Conservation (phyloP, 208 protist species). For the Leishmania turanica region DNA sequence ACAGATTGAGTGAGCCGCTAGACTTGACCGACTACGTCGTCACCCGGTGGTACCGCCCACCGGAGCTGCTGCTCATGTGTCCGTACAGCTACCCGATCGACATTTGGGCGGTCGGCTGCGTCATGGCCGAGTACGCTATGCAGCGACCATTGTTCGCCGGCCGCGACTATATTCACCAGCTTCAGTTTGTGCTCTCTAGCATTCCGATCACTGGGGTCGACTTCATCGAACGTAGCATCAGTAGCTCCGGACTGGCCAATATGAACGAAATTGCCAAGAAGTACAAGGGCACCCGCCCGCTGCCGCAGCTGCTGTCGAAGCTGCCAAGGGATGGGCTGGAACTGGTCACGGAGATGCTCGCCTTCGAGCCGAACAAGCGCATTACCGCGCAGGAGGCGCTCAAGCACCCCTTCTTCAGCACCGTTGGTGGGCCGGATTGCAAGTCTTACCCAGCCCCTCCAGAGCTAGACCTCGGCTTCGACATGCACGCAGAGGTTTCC, state of each 20-base stretch:
- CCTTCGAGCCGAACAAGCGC: conserved; percentile 90
- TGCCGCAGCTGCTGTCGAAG: conserved; percentile 45
- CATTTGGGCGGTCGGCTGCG: conserved; percentile 99
- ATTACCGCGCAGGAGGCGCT: conserved; percentile 88
- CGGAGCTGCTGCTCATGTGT: conserved; percentile 98
- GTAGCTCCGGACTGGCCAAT: conserved; percentile 42
- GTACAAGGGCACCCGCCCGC: conserved; percentile 61
- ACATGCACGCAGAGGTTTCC: conserved; percentile 88
- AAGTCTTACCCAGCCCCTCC: conserved; percentile 39
- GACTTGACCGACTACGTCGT: conserved; percentile 97
- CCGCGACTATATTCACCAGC: conserved; percentile 89
- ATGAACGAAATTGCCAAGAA: conserved; percentile 80
- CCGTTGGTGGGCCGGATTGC: conserved; percentile 51
- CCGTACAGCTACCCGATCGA: conserved; percentile 94
- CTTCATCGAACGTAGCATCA: conserved; percentile 63
- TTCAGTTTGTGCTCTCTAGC: conserved; percentile 86
- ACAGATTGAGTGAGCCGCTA: conserved; percentile 65
- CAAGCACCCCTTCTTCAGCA: conserved; percentile 84
- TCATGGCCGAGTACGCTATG: conserved; percentile 98
- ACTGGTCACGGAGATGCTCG: conserved; percentile 89
- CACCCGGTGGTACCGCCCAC: conserved; percentile 99
- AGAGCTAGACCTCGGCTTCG: conserved; percentile 71
- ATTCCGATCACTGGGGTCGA: conserved; percentile 65
- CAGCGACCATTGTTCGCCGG: conserved; percentile 84
- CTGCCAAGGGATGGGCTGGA: conserved; percentile 85